Evolutionary conservation across 768 basidiomycete species (phyloP), one percentile per base, ranked within the genome.

Genomic region (Agaricus blazei): DNA sequence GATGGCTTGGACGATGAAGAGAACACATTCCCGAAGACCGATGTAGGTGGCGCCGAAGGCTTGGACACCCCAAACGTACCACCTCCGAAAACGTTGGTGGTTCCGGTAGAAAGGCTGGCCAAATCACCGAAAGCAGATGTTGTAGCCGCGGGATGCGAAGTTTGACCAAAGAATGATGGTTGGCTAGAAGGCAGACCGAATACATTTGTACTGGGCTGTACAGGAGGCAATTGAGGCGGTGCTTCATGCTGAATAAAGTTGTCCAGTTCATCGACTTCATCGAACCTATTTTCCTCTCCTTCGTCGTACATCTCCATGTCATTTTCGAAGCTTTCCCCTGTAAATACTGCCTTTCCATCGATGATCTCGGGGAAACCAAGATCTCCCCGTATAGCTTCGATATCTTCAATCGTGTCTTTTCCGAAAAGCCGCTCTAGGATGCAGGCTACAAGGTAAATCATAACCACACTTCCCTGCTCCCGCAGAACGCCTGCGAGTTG

Each of bases 401-500:
- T 88, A 51, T 87, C 81, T 4, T 90, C 85, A 58, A 90, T 83
- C 3, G 90, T 83, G 43, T 87, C 88, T 62, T 83, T 79, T 60
- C 88, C 87, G 65, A 98, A 94, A 46, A 92, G 75, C n/a, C 86
- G 73, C 66, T 96, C 91, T 43, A 94, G 74, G 46, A 98, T 81
- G 65, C 93, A 97, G 0, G 90, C 92, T 26, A 97, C 82, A 26
- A 98, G 82, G 64, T 88, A 97, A 2, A 92, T 87, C 80, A 92
- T 89, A 12, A 84, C 76, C 23, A 75, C 70, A 51, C 78, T 82
- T 41, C 85, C 84, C 60, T 88, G 78, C 42, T 85, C 78, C 55
- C 84, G 78, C 26, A 91, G 76, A 27, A 83, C 80, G 4, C 64
- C 66, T 0, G 82, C 87, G 9, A 91, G 75, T 54, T 84, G 74